phyloP scores from a whole-genome alignment of 768 basidiomycete genomes.

The Phylloporus arenicola region DNA sequence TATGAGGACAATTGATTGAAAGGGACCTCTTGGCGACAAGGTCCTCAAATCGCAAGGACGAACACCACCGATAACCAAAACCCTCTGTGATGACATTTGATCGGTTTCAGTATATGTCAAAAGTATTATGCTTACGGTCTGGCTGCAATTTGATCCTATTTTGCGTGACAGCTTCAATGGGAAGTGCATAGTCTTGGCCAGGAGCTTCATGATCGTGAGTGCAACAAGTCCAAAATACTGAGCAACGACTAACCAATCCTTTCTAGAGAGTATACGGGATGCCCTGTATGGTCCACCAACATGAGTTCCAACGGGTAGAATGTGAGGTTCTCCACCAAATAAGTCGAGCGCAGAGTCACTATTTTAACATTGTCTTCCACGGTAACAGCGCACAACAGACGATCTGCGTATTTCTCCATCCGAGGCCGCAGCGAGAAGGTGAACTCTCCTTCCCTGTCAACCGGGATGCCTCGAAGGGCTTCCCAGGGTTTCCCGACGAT shows the following conservation, averaged over 20 bases:
- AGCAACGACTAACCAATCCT: constrained; percentile 58
- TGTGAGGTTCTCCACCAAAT: constrained; percentile 85
- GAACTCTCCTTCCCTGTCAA: constrained; percentile 91
- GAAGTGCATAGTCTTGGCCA: constrained; percentile 82
- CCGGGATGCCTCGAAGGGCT: constrained; percentile 78
- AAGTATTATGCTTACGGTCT: constrained; percentile 59
- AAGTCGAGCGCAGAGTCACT: constrained; percentile 89
- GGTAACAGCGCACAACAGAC: constrained; percentile 83
- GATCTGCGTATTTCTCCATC: constrained; percentile 65
- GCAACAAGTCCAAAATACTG: constrained; percentile 11
- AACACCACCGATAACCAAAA: constrained; percentile 93
- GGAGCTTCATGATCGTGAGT: constrained; percentile 74
- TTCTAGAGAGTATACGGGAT: constrained; percentile 73
- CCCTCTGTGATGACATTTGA: constrained; percentile 54
- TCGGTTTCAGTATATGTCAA: constrained; percentile 1
- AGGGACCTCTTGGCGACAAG: constrained; percentile 63
- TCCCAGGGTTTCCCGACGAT: constrained; percentile 88
- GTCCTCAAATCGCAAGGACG: constrained; percentile 85
- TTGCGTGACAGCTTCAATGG: constrained; percentile 82
- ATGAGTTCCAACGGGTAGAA: constrained; percentile 90
- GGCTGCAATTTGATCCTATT: constrained; percentile 84
- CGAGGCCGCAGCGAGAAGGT: constrained; percentile 81
- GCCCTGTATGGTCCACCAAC: constrained; percentile 79
- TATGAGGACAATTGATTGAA: constrained; percentile 81
- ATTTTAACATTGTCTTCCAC: constrained; percentile 91